Evolutionary conservation across 495 filamentous ascomycete genomes (phyloP).

Genomic region (Hypoxylon subgilvum): DNA sequence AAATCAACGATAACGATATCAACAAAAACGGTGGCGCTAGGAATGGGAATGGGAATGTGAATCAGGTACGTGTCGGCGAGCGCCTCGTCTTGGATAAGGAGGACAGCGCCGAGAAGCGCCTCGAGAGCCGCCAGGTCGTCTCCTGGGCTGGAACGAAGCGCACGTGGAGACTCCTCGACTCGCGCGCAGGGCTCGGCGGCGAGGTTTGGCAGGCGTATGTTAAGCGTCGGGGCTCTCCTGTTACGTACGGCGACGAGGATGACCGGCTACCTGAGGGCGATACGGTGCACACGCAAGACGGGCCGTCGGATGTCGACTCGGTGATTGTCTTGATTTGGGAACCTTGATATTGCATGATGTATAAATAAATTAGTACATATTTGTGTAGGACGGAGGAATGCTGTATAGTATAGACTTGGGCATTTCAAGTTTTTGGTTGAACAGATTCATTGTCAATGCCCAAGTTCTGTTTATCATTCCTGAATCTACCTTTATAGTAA

Average conservation of each 20-base stretch:
- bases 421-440: no score
- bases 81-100: constrained; percentile 35
- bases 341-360: background rate
- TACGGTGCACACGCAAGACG: constrained; percentile 37
- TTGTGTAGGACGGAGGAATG: no score
- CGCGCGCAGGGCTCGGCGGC: constrained; percentile 36
- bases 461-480: no score
- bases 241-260: constrained; percentile 29
- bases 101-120: constrained; percentile 15
- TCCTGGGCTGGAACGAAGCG: constrained; percentile 42
- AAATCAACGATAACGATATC: no score
- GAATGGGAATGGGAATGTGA: no score
- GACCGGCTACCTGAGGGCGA: constrained; percentile 37
- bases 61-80: constrained; percentile 15
- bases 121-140: constrained; percentile 23
- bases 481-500: no score
- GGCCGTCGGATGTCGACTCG: constrained; percentile 39
- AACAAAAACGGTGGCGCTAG: no score
- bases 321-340: constrained; percentile 45
- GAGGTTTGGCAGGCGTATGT: constrained; percentile 50
- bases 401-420: no score
- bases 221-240: constrained; percentile 33
- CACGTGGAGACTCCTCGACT: constrained; percentile 45
- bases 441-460: no score
- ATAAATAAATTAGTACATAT: no score